Conservation (phyloP, 441 rosid genomes). For the Erodium chrysanthum region DNA sequence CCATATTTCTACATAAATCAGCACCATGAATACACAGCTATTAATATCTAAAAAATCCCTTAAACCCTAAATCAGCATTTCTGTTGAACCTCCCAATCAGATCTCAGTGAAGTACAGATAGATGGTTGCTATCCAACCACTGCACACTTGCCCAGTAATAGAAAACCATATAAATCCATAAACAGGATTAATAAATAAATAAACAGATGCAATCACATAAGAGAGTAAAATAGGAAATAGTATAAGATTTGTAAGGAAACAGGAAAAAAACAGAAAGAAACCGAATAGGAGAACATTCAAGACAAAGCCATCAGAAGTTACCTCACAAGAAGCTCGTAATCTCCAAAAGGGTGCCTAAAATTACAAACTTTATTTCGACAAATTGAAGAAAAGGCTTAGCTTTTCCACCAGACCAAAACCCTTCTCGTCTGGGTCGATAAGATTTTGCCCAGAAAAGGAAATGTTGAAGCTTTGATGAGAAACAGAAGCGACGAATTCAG, state of each 20-base stretch:
- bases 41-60: not conserved
- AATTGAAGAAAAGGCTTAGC: not conserved
- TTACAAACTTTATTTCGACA: not conserved
- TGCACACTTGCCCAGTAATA: not conserved
- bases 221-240: not conserved
- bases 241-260: not conserved
- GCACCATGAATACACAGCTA: not conserved
- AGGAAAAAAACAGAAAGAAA: not conserved
- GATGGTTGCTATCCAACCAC: not conserved
- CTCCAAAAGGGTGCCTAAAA: not conserved
- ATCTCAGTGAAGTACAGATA: not conserved
- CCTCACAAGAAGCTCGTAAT: not conserved
- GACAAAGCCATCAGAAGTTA: not conserved
- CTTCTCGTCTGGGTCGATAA: not conserved
- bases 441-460: not conserved
- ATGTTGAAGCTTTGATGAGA: not conserved
- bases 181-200: not conserved
- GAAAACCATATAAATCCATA: not conserved
- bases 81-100: constrained; percentile 5
- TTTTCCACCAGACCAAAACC: not conserved
- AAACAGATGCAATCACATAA: not conserved
- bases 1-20: not conserved
- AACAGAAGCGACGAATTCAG: not conserved
- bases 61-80: constrained; percentile 4
- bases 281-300: not conserved